Percentiles rank a stretch among this genome's conserved stretches.
These are phyloP conservation scores for Starmerella scarabaei DNA, from an alignment of 805 yeast genomes.

Conservation along the genomic window DNA sequence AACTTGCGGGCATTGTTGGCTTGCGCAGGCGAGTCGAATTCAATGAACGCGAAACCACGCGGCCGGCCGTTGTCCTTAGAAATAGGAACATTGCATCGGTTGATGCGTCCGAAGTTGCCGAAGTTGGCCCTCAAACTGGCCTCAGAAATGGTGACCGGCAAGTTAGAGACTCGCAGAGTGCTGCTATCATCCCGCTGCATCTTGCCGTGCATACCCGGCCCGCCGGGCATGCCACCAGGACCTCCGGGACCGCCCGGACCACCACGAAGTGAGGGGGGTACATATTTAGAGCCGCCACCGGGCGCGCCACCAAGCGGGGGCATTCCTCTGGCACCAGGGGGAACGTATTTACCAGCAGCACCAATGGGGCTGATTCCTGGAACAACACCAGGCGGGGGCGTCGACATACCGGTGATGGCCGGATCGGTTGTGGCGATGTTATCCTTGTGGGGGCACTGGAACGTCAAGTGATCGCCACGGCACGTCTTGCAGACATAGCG, in stretches of 20 bases:
- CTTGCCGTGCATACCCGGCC: slow-evolving; percentile 29
- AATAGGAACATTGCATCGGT: slow-evolving; percentile 72
- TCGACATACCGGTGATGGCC: slow-evolving; percentile 13
- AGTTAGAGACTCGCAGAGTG: slow-evolving; percentile 81
- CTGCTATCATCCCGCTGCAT: slow-evolving; percentile 69
- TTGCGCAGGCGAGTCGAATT: slow-evolving; percentile 41
- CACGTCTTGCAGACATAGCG: slow-evolving; percentile 67
- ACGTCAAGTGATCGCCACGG: slow-evolving; percentile 86
- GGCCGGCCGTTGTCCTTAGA: slow-evolving; percentile 89
- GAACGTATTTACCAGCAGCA: slow-evolving; percentile 38
- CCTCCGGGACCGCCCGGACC: slow-evolving; percentile 28
- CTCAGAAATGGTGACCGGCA: slow-evolving; percentile 76
- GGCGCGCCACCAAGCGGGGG: slow-evolving; percentile 23
- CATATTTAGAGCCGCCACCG: slow-evolving; percentile 34
- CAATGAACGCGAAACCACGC: slow-evolving; percentile 90
- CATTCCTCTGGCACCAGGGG: slow-evolving; percentile 43
- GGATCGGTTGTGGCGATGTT: slow-evolving; percentile 35
- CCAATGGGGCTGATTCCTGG: slow-evolving; percentile 21
- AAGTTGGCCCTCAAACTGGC: slow-evolving; percentile 62
- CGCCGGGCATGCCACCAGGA: slow-evolving; percentile 25
- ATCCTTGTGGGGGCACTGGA: slow-evolving; percentile 92
- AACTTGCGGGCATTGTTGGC: slow-evolving; percentile 69
- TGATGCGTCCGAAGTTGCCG: slow-evolving; percentile 53
- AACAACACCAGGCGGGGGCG: slow-evolving; percentile 16
- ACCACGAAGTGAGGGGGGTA: slow-evolving; percentile 50